Evolutionary conservation across 202 grass and related monocot species (phyloP).

Genomic region (Miscanthus sacchariflorus): DNA sequence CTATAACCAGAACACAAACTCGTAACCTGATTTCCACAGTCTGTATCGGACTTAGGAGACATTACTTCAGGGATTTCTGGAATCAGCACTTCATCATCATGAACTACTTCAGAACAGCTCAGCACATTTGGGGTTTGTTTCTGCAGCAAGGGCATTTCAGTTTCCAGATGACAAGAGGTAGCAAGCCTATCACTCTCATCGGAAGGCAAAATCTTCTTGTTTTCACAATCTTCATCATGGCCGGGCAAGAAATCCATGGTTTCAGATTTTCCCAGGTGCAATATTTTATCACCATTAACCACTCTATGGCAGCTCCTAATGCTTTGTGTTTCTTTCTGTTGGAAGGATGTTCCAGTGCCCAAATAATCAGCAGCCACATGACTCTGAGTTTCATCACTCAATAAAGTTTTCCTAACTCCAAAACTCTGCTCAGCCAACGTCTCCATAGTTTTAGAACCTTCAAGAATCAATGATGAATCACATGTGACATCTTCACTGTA

Average conservation of each 20-base stretch:
- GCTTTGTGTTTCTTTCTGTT: constrained; percentile 34
- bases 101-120: constrained; percentile 29
- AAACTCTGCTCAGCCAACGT: background rate
- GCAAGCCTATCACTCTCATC: constrained; percentile 20
- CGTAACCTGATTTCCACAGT: constrained; percentile 3
- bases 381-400: constrained; percentile 14
- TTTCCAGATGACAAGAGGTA: constrained; percentile 25
- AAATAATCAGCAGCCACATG: constrained; percentile 36
- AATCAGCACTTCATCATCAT: constrained; percentile 14
- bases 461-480: constrained; percentile 30
- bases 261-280: constrained; percentile 32
- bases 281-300: constrained; percentile 32
- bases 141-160: constrained; percentile 34
- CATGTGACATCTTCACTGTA: constrained; percentile 26
- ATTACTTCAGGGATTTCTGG: constrained; percentile 32
- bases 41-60: background rate
- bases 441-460: constrained; percentile 28
- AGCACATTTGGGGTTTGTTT: constrained; percentile 30
- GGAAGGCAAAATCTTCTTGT: constrained; percentile 35
- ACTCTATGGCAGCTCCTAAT: background rate
- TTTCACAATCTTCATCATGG: constrained; percentile 31
- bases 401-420: constrained; percentile 1
- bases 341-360: constrained; percentile 31
- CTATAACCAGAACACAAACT: constrained; percentile 7
- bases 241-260: constrained; percentile 22